Evolutionary conservation across 495 filamentous ascomycete species (phyloP), one percentile per base, ranked within the genome.

Genomic region (Letharia lupina): DNA sequence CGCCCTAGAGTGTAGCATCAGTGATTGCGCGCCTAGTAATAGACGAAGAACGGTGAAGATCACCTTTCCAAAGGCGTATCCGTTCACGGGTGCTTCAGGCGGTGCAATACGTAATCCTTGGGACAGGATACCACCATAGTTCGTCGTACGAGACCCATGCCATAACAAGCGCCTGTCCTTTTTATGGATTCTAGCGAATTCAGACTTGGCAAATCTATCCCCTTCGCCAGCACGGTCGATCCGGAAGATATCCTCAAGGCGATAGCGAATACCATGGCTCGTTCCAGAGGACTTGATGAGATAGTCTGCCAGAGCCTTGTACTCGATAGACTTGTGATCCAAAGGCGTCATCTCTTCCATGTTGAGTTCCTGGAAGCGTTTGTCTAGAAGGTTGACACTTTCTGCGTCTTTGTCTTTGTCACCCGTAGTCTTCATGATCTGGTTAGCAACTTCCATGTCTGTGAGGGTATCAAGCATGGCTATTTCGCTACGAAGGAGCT

Each of bases 91-190:
- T 0, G 89, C 90, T 73, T 93, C 89, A 0, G 90, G 90, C 0
- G 91, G 91, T 0, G 91, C 91, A 64, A 96, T 95, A 13, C 90
- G 89, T 11, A 96, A 79, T 47, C 91, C 91, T 73, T 94, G 89
- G 64, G 84, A 87, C 35, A 96, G 82, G 60, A 96, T 94, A 66
- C 90, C 89, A 69, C 85, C 87, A 68, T 88, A 94, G 72, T 95
- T 95, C 52, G 89, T 92, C 37, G 80, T 80, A 23, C 90, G 84
- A 28, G 85, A 88, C 4, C 69, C 69, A 71, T 96, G 91, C 91
- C 91, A 96, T 5, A 96, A 81, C 13, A 95, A 84, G 33, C 87
- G 83, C 40, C 87, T 84, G 69, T 92, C 81, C 61, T 76, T 78
- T 58, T 76, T 77, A 15, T 69, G 48, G 50, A 74, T 52, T 37